Percentiles rank a stretch among this genome's conserved stretches.
Evolutionary conservation across 495 filamentous ascomycete genomes (phyloP).

Genomic region (Penicillium roqueforti): DNA sequence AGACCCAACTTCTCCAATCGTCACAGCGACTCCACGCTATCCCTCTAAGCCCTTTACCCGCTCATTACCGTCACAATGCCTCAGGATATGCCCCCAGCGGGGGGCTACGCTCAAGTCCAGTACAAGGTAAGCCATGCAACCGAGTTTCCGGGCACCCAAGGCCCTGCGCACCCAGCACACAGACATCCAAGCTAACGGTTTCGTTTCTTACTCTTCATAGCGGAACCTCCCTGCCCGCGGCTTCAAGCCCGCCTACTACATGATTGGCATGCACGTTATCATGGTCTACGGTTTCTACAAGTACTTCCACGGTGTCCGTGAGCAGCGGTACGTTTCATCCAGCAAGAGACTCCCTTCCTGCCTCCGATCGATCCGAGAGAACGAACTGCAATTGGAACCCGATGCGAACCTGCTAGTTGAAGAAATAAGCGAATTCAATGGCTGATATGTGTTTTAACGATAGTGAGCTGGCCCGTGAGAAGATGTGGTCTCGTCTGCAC

Average conservation of each 20-base stretch:
- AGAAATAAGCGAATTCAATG: neutral
- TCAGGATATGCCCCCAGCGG: conserved; percentile 86
- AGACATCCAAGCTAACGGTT: conserved; percentile 16
- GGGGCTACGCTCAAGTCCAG: conserved; percentile 93
- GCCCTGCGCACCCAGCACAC: conserved; percentile 5
- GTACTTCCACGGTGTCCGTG: conserved; percentile 69
- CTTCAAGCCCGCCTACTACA: conserved; percentile 75
- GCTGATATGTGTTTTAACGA: conserved; percentile 7
- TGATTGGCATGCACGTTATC: conserved; percentile 65
- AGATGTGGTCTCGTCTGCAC: conserved; percentile 95
- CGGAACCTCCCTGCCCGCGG: conserved; percentile 91
- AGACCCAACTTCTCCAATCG: conserved; percentile 34
- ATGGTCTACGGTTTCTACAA: conserved; percentile 90
- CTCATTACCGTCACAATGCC: conserved; percentile 42
- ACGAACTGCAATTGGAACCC: conserved; percentile 10
- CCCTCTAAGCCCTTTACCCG: conserved; percentile 21
- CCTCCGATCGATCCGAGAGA: conserved; percentile 4
- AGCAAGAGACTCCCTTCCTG: conserved; percentile 3
- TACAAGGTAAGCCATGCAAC: conserved; percentile 72
- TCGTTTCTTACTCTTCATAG: conserved; percentile 37
- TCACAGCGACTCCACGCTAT: conserved; percentile 24
- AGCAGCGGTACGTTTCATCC: conserved; percentile 68
- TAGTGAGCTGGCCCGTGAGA: conserved; percentile 92
- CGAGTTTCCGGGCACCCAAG: conserved; percentile 1
- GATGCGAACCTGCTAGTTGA: neutral